These are phyloP conservation scores for Coniophora puteana DNA, from an alignment of 1,284 basidiomycete species.

Conservation along the genomic window DNA sequence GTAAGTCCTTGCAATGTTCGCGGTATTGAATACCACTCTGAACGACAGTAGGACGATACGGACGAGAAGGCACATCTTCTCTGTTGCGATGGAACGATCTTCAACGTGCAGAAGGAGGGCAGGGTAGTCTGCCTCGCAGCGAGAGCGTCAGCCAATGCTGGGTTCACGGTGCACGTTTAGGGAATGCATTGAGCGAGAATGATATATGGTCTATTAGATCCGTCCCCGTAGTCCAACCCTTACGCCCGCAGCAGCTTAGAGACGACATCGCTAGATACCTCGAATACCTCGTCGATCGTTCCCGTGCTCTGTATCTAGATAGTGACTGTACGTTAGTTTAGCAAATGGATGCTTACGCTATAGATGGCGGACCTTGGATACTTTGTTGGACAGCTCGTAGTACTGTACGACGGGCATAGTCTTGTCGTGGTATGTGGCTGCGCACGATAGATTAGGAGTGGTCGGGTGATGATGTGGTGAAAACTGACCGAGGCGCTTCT, in stretches of 20 bases:
- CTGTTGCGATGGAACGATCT: slow-evolving; percentile 74
- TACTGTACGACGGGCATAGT: slow-evolving; percentile 97
- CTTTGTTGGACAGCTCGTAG: slow-evolving; percentile 71
- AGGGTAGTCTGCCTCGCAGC: slow-evolving; percentile 46
- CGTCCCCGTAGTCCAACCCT: neutral
- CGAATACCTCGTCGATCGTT: slow-evolving; percentile 74
- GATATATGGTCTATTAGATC: no score
- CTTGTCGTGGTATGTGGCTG: slow-evolving; percentile 87
- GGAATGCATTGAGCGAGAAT: slow-evolving; percentile 1
- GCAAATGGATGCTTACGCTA: no score
- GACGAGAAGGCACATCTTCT: slow-evolving; percentile 62
- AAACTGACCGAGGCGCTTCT: slow-evolving; percentile 88
- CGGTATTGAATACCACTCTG: slow-evolving; percentile 9
- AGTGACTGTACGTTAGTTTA: neutral
- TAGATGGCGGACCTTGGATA: slow-evolving; percentile 26
- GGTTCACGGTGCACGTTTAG: slow-evolving; percentile 43
- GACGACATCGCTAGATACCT: slow-evolving; percentile 54
- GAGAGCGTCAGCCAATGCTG: slow-evolving; percentile 28
- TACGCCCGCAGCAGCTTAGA: slow-evolving; percentile 34
- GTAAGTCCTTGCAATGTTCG: slow-evolving; percentile 39
- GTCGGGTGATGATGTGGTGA: neutral
- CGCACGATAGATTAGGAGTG: slow-evolving; percentile 5
- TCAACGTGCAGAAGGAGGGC: slow-evolving; percentile 53
- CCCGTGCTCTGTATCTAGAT: slow-evolving; percentile 75
- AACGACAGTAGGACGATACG: slow-evolving; percentile 40